Evolutionary conservation across 2,329 filamentous ascomycete genomes (phyloP).

Genomic region (Aspergillus clavatus): DNA sequence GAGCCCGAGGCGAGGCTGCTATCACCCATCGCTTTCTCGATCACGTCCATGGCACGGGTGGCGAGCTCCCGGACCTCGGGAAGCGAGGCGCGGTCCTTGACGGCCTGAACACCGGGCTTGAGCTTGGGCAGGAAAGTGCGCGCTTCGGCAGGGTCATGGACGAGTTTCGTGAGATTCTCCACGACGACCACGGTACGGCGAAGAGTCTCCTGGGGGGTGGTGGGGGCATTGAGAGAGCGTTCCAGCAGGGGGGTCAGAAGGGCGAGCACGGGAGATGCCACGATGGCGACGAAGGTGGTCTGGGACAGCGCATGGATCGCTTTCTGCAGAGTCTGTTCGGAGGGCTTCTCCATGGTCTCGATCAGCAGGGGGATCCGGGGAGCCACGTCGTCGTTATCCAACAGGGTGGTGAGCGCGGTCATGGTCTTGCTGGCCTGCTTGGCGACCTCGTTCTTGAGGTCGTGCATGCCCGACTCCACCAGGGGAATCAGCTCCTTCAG

Average conservation of each 20-base stretch:
- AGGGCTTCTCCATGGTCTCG: slow-evolving; percentile 93
- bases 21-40: slow-evolving; percentile 85
- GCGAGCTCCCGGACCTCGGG: slow-evolving; percentile 93
- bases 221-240: slow-evolving; percentile 85
- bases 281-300: slow-evolving; percentile 96
- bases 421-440: slow-evolving; percentile 92
- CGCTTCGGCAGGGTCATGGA: slow-evolving; percentile 92
- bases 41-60: slow-evolving; percentile 73
- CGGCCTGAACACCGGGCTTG: slow-evolving; percentile 84
- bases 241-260: slow-evolving; percentile 92
- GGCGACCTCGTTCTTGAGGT: slow-evolving; percentile 76
- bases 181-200: slow-evolving; percentile 94
- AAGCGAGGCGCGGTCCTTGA: slow-evolving; percentile 81
- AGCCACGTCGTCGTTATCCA: slow-evolving; percentile 95
- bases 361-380: slow-evolving; percentile 88
- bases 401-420: slow-evolving; percentile 79
- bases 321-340: slow-evolving; percentile 81
- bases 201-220: slow-evolving; percentile 87
- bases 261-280: slow-evolving; percentile 91
- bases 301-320: slow-evolving; percentile 94
- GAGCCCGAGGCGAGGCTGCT: slow-evolving; percentile 53
- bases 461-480: slow-evolving; percentile 91
- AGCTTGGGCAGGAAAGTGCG: slow-evolving; percentile 92
- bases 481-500: slow-evolving; percentile 84
- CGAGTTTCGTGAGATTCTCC: slow-evolving; percentile 96